Evolutionary conservation across 768 basidiomycete genomes (phyloP).

Genomic region (Xerocomus potaroensis): DNA sequence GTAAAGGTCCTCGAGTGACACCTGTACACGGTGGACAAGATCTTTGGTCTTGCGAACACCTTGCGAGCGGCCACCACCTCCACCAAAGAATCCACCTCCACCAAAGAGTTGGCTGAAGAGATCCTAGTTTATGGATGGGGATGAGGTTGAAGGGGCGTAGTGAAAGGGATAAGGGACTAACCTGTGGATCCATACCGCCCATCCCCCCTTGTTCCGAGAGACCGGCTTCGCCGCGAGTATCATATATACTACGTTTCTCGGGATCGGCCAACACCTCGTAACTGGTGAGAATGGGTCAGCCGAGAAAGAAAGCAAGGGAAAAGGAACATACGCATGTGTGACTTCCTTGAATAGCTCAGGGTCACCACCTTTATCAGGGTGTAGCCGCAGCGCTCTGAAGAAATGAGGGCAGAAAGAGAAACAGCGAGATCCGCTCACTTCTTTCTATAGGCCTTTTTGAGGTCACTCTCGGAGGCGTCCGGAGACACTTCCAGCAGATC

Average conservation of each 20-base stretch:
- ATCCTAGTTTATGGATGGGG: constrained; percentile 48
- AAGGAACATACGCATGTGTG: constrained; percentile 76
- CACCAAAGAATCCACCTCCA: constrained; percentile 76
- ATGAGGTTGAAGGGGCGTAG: background rate
- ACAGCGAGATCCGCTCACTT: constrained; percentile 46
- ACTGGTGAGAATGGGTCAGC: constrained; percentile 36
- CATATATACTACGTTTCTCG: constrained; percentile 78
- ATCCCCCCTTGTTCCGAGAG: constrained; percentile 81
- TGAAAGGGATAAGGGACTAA: constrained; percentile 30
- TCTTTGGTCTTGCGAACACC: constrained; percentile 95
- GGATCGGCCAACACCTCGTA: constrained; percentile 92
- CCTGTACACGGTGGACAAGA: constrained; percentile 93
- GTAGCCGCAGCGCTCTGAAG: constrained; percentile 71
- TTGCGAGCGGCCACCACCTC: constrained; percentile 53
- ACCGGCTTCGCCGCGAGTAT: constrained; percentile 90
- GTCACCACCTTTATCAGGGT: constrained; percentile 94
- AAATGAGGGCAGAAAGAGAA: constrained; percentile 6
- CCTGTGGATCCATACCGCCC: constrained; percentile 97
- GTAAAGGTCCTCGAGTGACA: constrained; percentile 98
- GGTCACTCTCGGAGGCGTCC: constrained; percentile 73
- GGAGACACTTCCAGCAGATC: constrained; percentile 86
- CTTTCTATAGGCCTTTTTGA: constrained; percentile 96
- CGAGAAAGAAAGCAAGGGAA: background rate
- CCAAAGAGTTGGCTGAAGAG: constrained; percentile 97
- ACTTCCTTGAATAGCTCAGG: constrained; percentile 98